Percentiles rank a stretch among this genome's conserved stretches.
These are phyloP conservation scores for Plicaturopsis crispa DNA, from an alignment of 768 basidiomycete genomes.

Conservation along the genomic window DNA sequence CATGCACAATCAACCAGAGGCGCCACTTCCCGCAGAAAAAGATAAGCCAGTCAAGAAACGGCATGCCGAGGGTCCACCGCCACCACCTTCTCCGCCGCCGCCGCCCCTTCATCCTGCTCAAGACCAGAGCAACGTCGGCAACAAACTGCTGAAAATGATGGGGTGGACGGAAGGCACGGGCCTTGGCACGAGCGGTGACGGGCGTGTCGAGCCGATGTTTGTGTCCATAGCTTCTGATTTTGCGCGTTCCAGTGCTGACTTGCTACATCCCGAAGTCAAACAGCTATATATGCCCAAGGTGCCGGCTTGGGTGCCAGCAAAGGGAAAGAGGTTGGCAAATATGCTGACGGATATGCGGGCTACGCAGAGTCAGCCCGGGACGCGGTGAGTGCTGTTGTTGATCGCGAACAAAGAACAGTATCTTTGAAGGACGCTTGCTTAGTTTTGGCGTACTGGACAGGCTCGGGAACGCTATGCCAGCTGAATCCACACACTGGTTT, in stretches of 20 bases:
- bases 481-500: slow-evolving; percentile 9
- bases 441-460: slow-evolving; percentile 10
- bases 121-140: slow-evolving; percentile 84
- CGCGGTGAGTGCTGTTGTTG: slow-evolving; percentile 35
- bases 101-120: slow-evolving; percentile 62
- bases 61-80: slow-evolving; percentile 46
- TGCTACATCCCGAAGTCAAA: slow-evolving; percentile 41
- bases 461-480: slow-evolving; percentile 25
- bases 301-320: slow-evolving; percentile 92
- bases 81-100: slow-evolving; percentile 55
- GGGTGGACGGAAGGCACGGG: slow-evolving; percentile 93
- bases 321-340: slow-evolving; percentile 74
- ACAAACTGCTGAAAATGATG: slow-evolving; percentile 95
- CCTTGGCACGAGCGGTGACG: slow-evolving; percentile 74
- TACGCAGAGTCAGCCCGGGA: slow-evolving; percentile 72
- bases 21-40: slow-evolving; percentile 54
- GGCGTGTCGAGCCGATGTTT: slow-evolving; percentile 83
- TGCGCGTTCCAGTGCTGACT: slow-evolving; percentile 6
- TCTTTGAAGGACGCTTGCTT: slow-evolving; percentile 10
- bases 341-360: slow-evolving; percentile 57
- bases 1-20: slow-evolving; percentile 88
- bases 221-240: slow-evolving; percentile 18
- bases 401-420: slow-evolving; percentile 4
- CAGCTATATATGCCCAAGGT: slow-evolving; percentile 81
- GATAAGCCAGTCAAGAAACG: slow-evolving; percentile 35